Base-by-base conservation (phyloP, 2,329 filamentous ascomycete genomes). In the Blumeria hordei region DNA sequence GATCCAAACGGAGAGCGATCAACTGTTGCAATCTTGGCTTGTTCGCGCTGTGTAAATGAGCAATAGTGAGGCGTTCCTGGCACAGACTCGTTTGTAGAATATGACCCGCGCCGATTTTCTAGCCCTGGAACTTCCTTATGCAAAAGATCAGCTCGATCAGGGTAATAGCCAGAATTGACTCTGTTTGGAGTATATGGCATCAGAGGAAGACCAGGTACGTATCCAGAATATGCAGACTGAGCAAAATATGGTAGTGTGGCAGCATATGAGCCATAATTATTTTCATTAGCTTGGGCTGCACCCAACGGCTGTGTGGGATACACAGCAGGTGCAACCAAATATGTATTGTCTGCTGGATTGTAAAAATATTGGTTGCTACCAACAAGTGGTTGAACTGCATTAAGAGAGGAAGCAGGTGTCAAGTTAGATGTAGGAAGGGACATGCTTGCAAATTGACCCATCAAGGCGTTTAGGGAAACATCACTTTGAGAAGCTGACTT, bases 31-130 rank as follows among this genome's bases (percentile, higher is more conserved):
- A 81, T 73, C 32, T 77, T 73, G 55, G 76, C 71, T 61, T 74
- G 74, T 57, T 83, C 78, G 39, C 77, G 73, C 55, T 78, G 75
- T 37, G 73, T 71, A 59, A 74, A 68, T 53, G 72, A 72, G 55
- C 74, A 75, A 59, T 81, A 81, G 62, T 78, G 78, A 0, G 81
- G 80, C 34, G 78, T 84, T 4, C 79, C 75, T 3, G 78, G 75
- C 32, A 77, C 75, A 7, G 79, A 83, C 65, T 81, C 79, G 3
- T 74, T 82, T 33, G 79, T 82, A 1, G 79, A 82, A 65, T 82
- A 81, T 1, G 79, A 82, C 14, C 76, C 77, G 54, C 79, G 77
- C 28, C 79, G 78, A 57, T 81, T 81, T 60, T 82, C 78, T 34
- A 82, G 69, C 35, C 71, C 74, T 16, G 78, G 79, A 54, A 81